A percentile compares a stretch with the other conserved stretches of the same genome.
phyloP scores from a whole-genome alignment of 495 filamentous ascomycete species.

The Diplogelasinospora grovesii region DNA sequence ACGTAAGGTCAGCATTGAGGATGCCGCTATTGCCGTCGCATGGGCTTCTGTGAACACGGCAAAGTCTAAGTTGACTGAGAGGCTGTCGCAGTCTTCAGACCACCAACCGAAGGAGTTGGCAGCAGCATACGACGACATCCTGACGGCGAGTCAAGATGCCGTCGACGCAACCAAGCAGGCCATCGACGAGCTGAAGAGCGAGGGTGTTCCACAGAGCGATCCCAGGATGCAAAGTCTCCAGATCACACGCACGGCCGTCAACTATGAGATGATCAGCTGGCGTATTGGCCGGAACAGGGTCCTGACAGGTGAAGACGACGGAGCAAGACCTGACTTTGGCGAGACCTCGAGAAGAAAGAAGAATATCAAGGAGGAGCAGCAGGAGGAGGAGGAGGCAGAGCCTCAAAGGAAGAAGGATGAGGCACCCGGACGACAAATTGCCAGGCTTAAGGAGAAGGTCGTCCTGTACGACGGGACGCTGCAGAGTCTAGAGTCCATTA shows the following conservation, averaged over 20 bases:
- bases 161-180: constrained; percentile 88
- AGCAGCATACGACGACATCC: constrained; percentile 83
- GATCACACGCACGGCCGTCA: constrained; percentile 85
- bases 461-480: constrained; percentile 91
- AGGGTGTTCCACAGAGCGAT: constrained; percentile 80
- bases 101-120: constrained; percentile 54
- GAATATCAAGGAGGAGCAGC: constrained; percentile 34
- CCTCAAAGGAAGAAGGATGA: constrained; percentile 48
- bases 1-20: constrained; percentile 79
- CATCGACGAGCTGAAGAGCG: constrained; percentile 79
- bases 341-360: constrained; percentile 33
- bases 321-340: constrained; percentile 52
- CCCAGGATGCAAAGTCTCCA: constrained; percentile 86
- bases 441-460: constrained; percentile 76
- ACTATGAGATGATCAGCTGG: constrained; percentile 91
- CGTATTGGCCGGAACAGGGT: constrained; percentile 88
- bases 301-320: constrained; percentile 72
- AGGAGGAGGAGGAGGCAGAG: constrained; percentile 32
- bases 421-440: constrained; percentile 58
- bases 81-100: constrained; percentile 52
- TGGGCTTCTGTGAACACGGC: constrained; percentile 52
- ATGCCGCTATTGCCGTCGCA: constrained; percentile 82
- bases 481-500: constrained; percentile 81
- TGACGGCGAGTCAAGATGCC: constrained; percentile 87
- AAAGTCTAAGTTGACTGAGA: constrained; percentile 48